Evolutionary conservation across 352 stramenopile species (phyloP), one percentile per base, ranked within the genome.

Genomic region (Globisporangium lucens): DNA sequence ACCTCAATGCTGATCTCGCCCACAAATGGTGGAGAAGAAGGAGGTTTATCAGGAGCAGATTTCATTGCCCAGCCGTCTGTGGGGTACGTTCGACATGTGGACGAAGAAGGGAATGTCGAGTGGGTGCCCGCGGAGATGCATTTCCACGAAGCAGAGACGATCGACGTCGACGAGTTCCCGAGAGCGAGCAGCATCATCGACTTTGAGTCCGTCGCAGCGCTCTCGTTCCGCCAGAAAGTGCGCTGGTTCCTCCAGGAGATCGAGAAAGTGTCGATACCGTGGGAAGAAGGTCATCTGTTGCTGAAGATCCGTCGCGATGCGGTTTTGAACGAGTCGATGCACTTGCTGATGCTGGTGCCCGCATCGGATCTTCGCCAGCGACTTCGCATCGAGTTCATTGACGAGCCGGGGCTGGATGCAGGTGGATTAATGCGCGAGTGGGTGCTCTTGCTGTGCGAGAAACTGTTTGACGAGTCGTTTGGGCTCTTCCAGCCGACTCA

Each of bases 361-460:
- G 79, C 84, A 1, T 79, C 80, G 3, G 82, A 93, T 69, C 70
- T 95, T 1, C 77, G 84, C 13, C 83, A 93, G 62, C 78, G 85
- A 5, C 73, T 95, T 29, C 85, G 84, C 33, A 94, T 95, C 35
- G 85, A 95, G 67, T 95, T 95, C 52, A 91, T 93, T 22, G 80
- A 93, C 46, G 87, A 95, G 52, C 84, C 85, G 1, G 87, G 84
- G 0, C 67, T 95, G 24, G 86, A 95, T 65, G 86, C 83, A 0
- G 88, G 88, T 3, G 87, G 87, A 10, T 60, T 95, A 22, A 76
- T 93, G 70, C 81, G 87, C 7, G 86, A 95, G 47, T 95, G 88
- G 88, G 80, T 93, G 36, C 64, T 91, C 10, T 68, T 94, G 66
- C 67, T 94, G 0, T 93, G 85, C 24, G 82, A 93, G 52, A 75